Evolutionary conservation across 2,329 filamentous ascomycete genomes (phyloP).

Genomic region (Nemania diffusa): DNA sequence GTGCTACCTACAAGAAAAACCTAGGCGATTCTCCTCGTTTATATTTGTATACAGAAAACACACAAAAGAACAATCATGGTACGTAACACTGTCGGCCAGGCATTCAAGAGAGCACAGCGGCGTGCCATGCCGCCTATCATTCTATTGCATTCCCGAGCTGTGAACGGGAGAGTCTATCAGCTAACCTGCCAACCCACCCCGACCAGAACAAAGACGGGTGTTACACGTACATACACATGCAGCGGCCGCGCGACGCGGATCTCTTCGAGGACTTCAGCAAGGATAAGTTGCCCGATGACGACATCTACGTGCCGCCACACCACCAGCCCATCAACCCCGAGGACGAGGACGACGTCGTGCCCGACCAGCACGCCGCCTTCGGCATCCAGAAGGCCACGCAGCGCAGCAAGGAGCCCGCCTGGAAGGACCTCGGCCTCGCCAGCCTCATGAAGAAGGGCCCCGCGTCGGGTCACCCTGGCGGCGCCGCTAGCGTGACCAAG

Average conservation of each 20-base stretch:
- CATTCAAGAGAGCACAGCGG: not conserved
- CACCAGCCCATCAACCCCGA: slow-evolving; percentile 87
- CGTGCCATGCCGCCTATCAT: not conserved
- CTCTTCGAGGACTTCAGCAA: slow-evolving; percentile 81
- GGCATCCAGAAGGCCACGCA: slow-evolving; percentile 85
- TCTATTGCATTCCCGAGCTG: not conserved
- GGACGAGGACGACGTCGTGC: slow-evolving; percentile 88
- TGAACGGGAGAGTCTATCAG: not conserved
- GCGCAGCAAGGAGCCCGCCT: slow-evolving; percentile 74
- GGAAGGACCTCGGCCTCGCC: slow-evolving; percentile 81
- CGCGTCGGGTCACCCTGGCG: slow-evolving; percentile 37
- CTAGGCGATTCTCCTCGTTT: not conserved
- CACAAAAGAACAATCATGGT: slow-evolving; percentile 13
- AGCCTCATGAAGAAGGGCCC: slow-evolving; percentile 74
- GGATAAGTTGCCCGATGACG: slow-evolving; percentile 77
- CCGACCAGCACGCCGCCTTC: slow-evolving; percentile 88
- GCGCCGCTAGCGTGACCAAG: slow-evolving; percentile 23
- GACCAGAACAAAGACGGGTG: slow-evolving; percentile 76
- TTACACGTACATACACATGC: slow-evolving; percentile 81
- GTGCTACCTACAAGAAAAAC: not conserved
- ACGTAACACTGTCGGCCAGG: no score
- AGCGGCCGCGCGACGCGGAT: slow-evolving; percentile 76
- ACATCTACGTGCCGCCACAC: slow-evolving; percentile 82
- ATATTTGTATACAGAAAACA: not conserved
- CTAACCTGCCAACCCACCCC: slow-evolving; percentile 14